Percentiles rank a stretch among this genome's conserved stretches.
Conservation (phyloP, 2,329 filamentous ascomycete species). For the Sporothrix pseudoabietina region DNA sequence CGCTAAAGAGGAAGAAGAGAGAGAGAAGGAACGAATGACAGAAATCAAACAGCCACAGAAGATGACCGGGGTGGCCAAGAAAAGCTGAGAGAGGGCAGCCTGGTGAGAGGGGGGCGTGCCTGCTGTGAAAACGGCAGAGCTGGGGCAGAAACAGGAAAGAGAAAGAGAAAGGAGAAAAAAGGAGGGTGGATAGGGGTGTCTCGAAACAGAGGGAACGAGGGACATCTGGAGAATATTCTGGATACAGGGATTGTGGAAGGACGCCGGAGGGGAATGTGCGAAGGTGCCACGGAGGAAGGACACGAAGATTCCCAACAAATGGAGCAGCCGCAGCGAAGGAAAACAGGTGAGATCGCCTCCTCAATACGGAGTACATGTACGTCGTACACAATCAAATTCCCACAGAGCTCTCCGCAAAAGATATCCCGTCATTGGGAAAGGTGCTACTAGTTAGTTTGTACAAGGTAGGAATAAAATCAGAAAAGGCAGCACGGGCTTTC, state of each 20-base stretch:
- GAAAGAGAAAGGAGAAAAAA: background rate
- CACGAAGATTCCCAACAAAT: background rate
- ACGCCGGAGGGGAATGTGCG: background rate
- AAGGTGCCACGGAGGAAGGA: background rate
- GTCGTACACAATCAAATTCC: background rate
- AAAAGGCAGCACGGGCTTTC: background rate
- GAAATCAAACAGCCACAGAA: background rate
- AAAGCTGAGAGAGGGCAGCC: background rate
- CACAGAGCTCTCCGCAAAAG: background rate
- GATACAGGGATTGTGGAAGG: background rate
- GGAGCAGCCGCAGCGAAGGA: background rate
- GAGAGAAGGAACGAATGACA: background rate
- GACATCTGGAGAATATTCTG: background rate
- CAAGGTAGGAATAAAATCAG: background rate
- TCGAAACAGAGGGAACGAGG: slow-evolving; percentile 20
- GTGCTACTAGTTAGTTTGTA: background rate
- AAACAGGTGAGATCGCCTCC: too few species aligned
- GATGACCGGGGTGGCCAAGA: background rate
- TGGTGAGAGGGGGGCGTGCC: background rate
- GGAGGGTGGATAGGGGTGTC: background rate
- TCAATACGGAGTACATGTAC: too few species aligned
- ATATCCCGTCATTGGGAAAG: background rate
- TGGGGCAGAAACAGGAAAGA: background rate
- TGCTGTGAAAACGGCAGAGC: background rate
- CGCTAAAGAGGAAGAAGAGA: background rate